These are phyloP conservation scores for Escallonia herrerae DNA, from an alignment of 129 eudicot species.

Conservation along the genomic window DNA sequence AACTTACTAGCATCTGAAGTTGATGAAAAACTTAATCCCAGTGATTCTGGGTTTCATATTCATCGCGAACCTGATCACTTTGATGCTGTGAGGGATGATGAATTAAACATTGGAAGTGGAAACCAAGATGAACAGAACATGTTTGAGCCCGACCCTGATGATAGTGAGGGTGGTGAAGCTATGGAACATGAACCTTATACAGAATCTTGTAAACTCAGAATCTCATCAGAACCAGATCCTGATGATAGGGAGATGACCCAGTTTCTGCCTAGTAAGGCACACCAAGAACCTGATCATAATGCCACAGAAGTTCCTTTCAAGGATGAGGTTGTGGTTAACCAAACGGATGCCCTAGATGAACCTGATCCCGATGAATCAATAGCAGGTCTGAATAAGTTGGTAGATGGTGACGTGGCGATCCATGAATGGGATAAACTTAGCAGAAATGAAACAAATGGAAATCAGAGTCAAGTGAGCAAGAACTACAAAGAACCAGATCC, in stretches of 20 bases:
- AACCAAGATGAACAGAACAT: neutral
- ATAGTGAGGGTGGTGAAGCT: slow-evolving; percentile 13
- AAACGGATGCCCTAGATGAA: neutral
- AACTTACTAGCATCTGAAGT: slow-evolving; percentile 24
- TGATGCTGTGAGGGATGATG: slow-evolving; percentile 15
- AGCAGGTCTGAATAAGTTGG: too few species aligned
- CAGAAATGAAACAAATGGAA: too few species aligned
- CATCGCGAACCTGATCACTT: slow-evolving; percentile 10
- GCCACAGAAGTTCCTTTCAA: too few species aligned
- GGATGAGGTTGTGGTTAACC: too few species aligned
- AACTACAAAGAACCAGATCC: slow-evolving; percentile 24
- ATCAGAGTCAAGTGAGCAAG: slow-evolving; percentile 4
- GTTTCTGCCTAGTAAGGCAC: neutral
- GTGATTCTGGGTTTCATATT: slow-evolving; percentile 15
- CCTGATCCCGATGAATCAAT: slow-evolving; percentile 21
- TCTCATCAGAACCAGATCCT: slow-evolving; percentile 26
- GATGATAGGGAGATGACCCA: slow-evolving; percentile 8
- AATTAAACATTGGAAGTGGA: slow-evolving; percentile 27
- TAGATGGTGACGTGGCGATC: too few species aligned
- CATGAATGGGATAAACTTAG: too few species aligned
- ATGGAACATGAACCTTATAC: slow-evolving; percentile 31
- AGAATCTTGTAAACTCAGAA: neutral
- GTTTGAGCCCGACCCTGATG: slow-evolving; percentile 47
- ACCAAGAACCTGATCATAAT: too few species aligned
- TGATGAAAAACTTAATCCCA: slow-evolving; percentile 26